Evolutionary conservation across 2,329 filamentous ascomycete genomes (phyloP), one percentile per base, ranked within the genome.

Genomic region (Phoma herbarum): DNA sequence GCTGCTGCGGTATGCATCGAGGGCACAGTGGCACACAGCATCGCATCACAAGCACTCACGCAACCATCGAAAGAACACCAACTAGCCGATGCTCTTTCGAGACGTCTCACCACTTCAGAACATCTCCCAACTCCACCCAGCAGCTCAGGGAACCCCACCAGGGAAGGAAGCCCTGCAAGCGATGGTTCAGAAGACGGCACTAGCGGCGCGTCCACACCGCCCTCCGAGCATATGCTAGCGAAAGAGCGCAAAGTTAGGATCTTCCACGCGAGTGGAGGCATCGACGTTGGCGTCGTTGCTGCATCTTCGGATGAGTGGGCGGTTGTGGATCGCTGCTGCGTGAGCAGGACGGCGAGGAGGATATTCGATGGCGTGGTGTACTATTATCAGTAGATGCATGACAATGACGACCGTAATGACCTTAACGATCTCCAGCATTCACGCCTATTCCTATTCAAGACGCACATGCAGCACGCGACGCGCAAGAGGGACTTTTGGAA

Each of bases 341-440:
- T 76, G 6, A 71, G 70, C n/a, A 59, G 74, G 18, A 77, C 74
- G 14, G 72, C 74, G 11, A 58, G 72, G 37, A 61, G 72, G 18
- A 59, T 77, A 10, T 75, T 76, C 48, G 69, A 74, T 16, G 74
- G 74, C 9, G 65, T 53, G 25, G 66, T 75, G 6, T 75, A 62
- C 51, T 73, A 69, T 47, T 64, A 66, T 33, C 48, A 64, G 35
- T 54, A 37, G 29, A 10, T 35, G 31, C 31, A 33, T 33, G 31
- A 33, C 31, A 33, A 33, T 16, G 31, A 33, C 31, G 31, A 33
- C 12, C 26, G 31, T 33, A 16, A 33, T 14, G 31, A 33, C 31
- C 31, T 4, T 33, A 3, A 16, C n/a, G 14, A 35, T 35, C 5
- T n/a, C 6, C 16, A 35, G 3, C 31, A 7, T n/a, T n/a, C n/a